phyloP scores from a whole-genome alignment of 164 flowering plant genomes.

The Kalanchoe fedtschenkoi region DNA sequence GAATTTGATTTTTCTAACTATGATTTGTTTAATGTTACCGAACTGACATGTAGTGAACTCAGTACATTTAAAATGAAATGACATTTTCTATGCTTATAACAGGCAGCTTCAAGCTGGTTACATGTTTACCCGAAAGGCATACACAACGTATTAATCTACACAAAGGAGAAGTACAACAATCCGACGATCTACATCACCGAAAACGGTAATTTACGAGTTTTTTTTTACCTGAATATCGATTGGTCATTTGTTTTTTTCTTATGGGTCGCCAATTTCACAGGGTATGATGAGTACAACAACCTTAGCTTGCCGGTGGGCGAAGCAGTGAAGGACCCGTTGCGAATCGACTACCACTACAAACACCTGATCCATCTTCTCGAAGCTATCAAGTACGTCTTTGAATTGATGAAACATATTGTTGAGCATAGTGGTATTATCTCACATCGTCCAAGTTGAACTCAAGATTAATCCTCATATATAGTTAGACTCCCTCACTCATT shows the following conservation, averaged over 20 bases:
- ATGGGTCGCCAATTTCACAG: neutral
- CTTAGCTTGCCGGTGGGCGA: neutral
- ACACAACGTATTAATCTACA: neutral
- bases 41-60: no score
- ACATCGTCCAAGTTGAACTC: no score
- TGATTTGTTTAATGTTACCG: no score
- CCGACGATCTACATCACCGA: slow-evolving; percentile 1
- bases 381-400: neutral
- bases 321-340: slow-evolving; percentile 4
- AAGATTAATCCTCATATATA: no score
- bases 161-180: neutral
- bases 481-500: no score
- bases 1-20: no score
- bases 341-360: slow-evolving; percentile 5
- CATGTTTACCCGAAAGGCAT: slow-evolving; percentile 5
- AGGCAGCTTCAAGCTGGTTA: slow-evolving; percentile 5
- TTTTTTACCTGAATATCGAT: no score
- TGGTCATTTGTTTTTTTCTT: no score
- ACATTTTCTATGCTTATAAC: no score
- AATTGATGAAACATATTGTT: no score
- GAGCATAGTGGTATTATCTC: no score
- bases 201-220: neutral
- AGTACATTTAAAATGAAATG: neutral
- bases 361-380: neutral
- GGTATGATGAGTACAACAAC: slow-evolving; percentile 1